These are phyloP conservation scores for Piper longum DNA, from an alignment of 164 flowering plant species.

Conservation along the genomic window DNA sequence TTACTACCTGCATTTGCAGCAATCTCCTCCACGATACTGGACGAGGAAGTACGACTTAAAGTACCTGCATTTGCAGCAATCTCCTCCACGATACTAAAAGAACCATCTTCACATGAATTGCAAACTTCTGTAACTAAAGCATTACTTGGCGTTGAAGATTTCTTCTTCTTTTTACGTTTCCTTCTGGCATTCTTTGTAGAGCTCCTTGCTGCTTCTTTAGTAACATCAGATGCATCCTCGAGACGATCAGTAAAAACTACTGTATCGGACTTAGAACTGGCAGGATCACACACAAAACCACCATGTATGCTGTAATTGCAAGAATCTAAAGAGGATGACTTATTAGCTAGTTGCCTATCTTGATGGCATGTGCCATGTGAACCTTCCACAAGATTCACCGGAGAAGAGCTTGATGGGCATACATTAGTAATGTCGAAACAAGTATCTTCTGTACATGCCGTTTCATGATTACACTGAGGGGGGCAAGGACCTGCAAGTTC, in stretches of 20 bases:
- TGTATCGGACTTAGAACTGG: neutral
- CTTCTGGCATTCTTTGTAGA: constrained; percentile 24
- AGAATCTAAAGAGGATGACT: constrained; percentile 9
- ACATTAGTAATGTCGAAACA: constrained; percentile 11
- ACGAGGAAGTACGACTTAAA: neutral
- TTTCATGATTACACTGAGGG: constrained; percentile 9
- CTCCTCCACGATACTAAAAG: constrained; percentile 13
- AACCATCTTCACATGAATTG: neutral
- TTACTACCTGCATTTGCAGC: neutral
- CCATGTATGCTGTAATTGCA: neutral
- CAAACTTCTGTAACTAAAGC: too few species aligned
- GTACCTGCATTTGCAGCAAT: constrained; percentile 8
- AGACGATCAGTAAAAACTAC: constrained; percentile 10
- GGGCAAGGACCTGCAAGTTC: constrained; percentile 9
- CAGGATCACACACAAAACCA: too few species aligned
- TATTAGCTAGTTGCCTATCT: constrained; percentile 7
- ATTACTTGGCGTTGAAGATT: constrained; percentile 2
- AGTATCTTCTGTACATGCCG: constrained; percentile 7
- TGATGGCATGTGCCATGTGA: too few species aligned
- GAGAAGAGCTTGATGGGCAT: constrained; percentile 6
- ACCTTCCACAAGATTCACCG: too few species aligned
- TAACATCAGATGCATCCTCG: constrained; percentile 10
- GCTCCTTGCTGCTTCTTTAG: constrained; percentile 15
- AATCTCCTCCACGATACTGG: too few species aligned
- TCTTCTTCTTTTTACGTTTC: constrained; percentile 28